A percentile compares a stretch with the other conserved stretches of the same genome.
These are phyloP conservation scores for Tetradesmus obliquus DNA, from an alignment of 139 green algal species.

Conservation along the genomic window DNA sequence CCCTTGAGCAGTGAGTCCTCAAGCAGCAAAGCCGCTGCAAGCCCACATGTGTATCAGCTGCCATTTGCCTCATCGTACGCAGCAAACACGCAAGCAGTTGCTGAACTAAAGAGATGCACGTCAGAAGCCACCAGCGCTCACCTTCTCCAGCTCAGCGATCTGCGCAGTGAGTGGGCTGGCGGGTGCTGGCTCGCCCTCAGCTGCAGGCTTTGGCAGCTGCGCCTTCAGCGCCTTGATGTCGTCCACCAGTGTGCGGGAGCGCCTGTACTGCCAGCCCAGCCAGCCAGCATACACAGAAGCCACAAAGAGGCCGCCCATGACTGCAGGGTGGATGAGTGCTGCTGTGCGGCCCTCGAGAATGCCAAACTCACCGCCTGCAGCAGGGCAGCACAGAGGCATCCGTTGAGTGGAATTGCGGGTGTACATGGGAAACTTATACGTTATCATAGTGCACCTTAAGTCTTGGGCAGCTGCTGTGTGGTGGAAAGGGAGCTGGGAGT, in stretches of 20 bases:
- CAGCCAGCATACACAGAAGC: slow-evolving; percentile 88
- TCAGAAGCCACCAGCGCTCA: slow-evolving; percentile 36
- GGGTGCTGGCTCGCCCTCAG: slow-evolving; percentile 59
- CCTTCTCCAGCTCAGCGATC: slow-evolving; percentile 84
- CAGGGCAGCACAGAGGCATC: neutral
- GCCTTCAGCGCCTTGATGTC: slow-evolving; percentile 86
- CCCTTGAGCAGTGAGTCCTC: no score
- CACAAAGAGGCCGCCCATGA: slow-evolving; percentile 89
- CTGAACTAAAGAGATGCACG: no score
- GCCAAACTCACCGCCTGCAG: slow-evolving; percentile 36
- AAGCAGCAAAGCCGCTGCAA: no score
- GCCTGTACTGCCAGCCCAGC: slow-evolving; percentile 90
- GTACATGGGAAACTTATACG: no score
- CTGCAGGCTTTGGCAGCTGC: slow-evolving; percentile 64
- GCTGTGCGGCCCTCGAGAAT: slow-evolving; percentile 56
- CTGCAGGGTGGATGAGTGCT: slow-evolving; percentile 87
- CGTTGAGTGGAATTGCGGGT: no score
- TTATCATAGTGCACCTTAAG: neutral
- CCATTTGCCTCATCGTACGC: no score
- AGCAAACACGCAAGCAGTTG: no score
- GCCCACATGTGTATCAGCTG: no score
- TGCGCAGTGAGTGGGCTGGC: slow-evolving; percentile 65
- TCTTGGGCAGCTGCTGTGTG: neutral
- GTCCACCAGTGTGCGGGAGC: slow-evolving; percentile 67
- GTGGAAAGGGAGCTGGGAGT: neutral